These are phyloP conservation scores for Aspergillus haitiensis DNA, from an alignment of 495 filamentous ascomycete genomes.

Conservation along the genomic window DNA sequence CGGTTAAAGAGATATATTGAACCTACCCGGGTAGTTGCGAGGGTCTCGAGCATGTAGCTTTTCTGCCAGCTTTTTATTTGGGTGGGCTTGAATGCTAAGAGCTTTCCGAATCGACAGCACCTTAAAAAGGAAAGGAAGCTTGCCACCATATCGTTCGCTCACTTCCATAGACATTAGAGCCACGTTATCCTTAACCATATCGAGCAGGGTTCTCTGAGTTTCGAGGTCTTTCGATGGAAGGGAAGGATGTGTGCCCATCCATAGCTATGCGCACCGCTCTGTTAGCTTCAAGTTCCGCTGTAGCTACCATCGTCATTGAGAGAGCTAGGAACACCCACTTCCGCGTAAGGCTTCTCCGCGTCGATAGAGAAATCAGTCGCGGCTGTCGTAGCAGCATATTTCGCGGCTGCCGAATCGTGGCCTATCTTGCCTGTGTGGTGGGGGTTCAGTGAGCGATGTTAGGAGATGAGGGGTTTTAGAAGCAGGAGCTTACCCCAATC, in stretches of 20 bases:
- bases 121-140: conserved; percentile 96
- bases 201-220: conserved; percentile 83
- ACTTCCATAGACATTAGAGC: conserved; percentile 73
- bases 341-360: conserved; percentile 77
- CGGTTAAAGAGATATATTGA: background rate
- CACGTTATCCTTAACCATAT: conserved; percentile 85
- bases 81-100: conserved; percentile 94
- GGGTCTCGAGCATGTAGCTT: conserved; percentile 80
- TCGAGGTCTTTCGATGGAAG: conserved; percentile 86
- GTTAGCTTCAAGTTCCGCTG: conserved; percentile 12
- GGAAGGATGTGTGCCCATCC: conserved; percentile 98
- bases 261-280: conserved; percentile 58
- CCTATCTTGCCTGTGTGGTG: conserved; percentile 64
- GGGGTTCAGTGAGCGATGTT: conserved; percentile 19
- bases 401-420: conserved; percentile 68
- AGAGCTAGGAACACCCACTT: conserved; percentile 52
- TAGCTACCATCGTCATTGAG: conserved; percentile 1
- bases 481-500: conserved; percentile 73
- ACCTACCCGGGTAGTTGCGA: conserved; percentile 83
- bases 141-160: conserved; percentile 67
- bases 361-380: conserved; percentile 70
- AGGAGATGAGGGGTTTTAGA: conserved; percentile 26
- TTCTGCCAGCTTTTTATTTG: conserved; percentile 96
- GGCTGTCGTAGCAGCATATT: conserved; percentile 76
- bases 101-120: conserved; percentile 92